phyloP scores from a whole-genome alignment of 345 rosid species.

The Lumnitzera racemosa region DNA sequence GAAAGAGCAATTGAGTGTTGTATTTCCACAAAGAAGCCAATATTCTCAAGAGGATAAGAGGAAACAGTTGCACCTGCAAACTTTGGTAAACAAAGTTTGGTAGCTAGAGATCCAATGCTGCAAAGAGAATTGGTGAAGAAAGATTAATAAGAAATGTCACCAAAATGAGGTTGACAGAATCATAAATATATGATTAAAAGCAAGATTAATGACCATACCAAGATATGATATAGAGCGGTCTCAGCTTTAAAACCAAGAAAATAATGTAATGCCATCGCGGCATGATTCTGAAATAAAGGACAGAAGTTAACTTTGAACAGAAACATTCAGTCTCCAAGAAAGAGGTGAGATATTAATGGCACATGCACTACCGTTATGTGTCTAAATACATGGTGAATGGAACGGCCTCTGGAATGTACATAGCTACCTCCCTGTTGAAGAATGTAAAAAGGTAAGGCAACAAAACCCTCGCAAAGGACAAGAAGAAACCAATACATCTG shows the following conservation, averaged over 20 bases:
- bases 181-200: not conserved
- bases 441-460: slow-evolving; percentile 10
- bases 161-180: not conserved
- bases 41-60: slow-evolving; percentile 2
- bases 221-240: slow-evolving; percentile 53
- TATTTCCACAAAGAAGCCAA: not conserved
- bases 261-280: slow-evolving; percentile 64
- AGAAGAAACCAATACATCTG: not conserved
- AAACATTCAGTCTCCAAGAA: slow-evolving; percentile 5
- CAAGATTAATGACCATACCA: slow-evolving; percentile 36
- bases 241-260: slow-evolving; percentile 51
- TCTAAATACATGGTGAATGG: slow-evolving; percentile 59
- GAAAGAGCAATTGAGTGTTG: not conserved
- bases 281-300: slow-evolving; percentile 58
- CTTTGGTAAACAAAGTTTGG: slow-evolving; percentile 58
- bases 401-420: slow-evolving; percentile 69
- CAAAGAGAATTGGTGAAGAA: slow-evolving; percentile 6
- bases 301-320: slow-evolving; percentile 8
- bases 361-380: slow-evolving; percentile 53
- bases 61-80: slow-evolving; percentile 48
- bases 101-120: slow-evolving; percentile 87
- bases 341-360: not conserved
- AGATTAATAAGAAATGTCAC: slow-evolving; percentile 8
- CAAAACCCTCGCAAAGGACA: not conserved
- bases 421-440: slow-evolving; percentile 73